phyloP scores from a whole-genome alignment of 805 yeast species.

The Tetrapisispora arboricola region DNA sequence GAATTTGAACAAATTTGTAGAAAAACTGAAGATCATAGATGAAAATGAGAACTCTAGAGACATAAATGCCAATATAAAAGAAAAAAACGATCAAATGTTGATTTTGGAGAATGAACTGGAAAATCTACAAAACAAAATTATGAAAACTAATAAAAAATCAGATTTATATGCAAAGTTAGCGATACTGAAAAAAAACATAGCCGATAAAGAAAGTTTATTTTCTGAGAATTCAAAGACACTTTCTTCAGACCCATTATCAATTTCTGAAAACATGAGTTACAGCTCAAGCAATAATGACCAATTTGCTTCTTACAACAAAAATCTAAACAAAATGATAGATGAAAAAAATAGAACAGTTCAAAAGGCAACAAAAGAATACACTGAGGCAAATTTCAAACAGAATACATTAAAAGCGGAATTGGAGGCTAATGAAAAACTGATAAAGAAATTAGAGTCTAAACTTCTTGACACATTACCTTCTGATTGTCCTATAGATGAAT shows the following conservation, averaged over 20 bases:
- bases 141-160: conserved; percentile 44
- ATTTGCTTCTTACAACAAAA: conserved; percentile 12
- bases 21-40: conserved; percentile 28
- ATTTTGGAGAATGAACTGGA: conserved; percentile 41
- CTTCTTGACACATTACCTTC: conserved; percentile 30
- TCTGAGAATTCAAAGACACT: background rate
- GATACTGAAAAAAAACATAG: conserved; percentile 22
- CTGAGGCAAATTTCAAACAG: conserved; percentile 11
- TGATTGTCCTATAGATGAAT: conserved; percentile 37
- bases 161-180: conserved; percentile 48
- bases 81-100: conserved; percentile 30
- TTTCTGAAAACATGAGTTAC: conserved; percentile 7
- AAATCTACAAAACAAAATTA: conserved; percentile 39
- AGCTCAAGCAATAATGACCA: conserved; percentile 14
- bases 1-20: conserved; percentile 32
- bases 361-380: conserved; percentile 8
- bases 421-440: conserved; percentile 6
- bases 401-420: conserved; percentile 9
- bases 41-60: conserved; percentile 20
- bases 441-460: conserved; percentile 8
- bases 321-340: conserved; percentile 15
- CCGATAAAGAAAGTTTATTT: conserved; percentile 7
- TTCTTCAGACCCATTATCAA: conserved; percentile 5
- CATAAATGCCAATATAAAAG: conserved; percentile 30
- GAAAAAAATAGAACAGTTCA: conserved; percentile 8